Percentiles rank a stretch among this genome's conserved stretches.
phyloP scores from a whole-genome alignment of 805 yeast species.

The Ogataea dorogensis region DNA sequence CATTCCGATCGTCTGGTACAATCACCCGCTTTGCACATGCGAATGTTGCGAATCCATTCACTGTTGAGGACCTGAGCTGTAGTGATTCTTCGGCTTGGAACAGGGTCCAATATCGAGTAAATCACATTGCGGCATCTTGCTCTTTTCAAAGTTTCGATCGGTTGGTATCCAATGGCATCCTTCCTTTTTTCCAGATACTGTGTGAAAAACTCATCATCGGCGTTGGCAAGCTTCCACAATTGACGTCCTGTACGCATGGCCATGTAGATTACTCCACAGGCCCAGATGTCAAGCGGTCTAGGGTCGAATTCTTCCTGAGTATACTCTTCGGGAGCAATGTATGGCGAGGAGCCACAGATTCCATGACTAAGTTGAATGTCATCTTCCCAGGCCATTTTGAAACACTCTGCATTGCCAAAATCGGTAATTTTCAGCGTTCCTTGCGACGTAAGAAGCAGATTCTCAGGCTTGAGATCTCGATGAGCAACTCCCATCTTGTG shows the following conservation, averaged over 20 bases:
- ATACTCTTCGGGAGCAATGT: constrained; percentile 89
- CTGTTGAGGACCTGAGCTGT: constrained; percentile 85
- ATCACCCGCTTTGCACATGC: constrained; percentile 71
- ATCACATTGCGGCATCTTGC: constrained; percentile 91
- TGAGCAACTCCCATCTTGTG: constrained; percentile 90
- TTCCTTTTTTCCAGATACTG: constrained; percentile 76
- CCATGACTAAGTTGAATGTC: constrained; percentile 71
- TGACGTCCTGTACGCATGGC: constrained; percentile 95
- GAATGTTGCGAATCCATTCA: constrained; percentile 94
- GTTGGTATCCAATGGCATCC: constrained; percentile 84
- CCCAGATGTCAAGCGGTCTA: constrained; percentile 83
- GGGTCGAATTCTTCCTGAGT: constrained; percentile 69
- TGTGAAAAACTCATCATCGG: constrained; percentile 76
- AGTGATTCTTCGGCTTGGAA: constrained; percentile 81
- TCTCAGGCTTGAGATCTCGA: constrained; percentile 88
- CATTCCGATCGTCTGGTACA: constrained; percentile 5
- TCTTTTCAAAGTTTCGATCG: constrained; percentile 80
- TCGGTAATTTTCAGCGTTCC: constrained; percentile 83
- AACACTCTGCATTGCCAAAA: constrained; percentile 83
- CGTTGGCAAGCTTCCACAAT: constrained; percentile 81
- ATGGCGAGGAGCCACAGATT: constrained; percentile 82
- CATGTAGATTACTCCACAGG: constrained; percentile 90
- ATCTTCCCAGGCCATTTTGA: constrained; percentile 81
- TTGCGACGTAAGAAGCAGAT: constrained; percentile 65
- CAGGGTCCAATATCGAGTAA: constrained; percentile 90